Base-by-base conservation (phyloP, 202 grass and related monocot genomes). In the Panicum hallii region DNA sequence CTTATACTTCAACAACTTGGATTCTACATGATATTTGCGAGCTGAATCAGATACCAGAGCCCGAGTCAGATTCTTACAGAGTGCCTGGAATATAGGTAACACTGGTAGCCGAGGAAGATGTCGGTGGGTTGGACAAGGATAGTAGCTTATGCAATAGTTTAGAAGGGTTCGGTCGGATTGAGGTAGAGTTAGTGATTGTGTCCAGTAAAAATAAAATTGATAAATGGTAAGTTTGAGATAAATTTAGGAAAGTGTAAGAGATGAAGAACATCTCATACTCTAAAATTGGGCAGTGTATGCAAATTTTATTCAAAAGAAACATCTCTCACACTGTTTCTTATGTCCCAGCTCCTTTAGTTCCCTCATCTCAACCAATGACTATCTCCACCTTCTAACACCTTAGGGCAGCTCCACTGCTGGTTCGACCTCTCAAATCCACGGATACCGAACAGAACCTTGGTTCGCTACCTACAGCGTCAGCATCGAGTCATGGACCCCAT, bases 131-230 rank as follows among this genome's bases (percentile, higher is more conserved):
- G 70, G 70, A 73, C 47, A 52, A 26, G 13, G 30, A 55, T 9
- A 55, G 16, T 38, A 40, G 30, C 48, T 5, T 55, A 38, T 3
- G 19, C 32, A 56, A 57, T 11, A 75, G 30, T 75, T 41, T 57
- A 13, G 34, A 20, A 40, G 52, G 36, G 20, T 76, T 23, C 19
- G 40, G 36, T 57, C 47, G 11, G 11, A 49, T 49, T 49, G 4
- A 48, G 12, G 61, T 34, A 32, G 43, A 28, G 11, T 48, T 71
- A 46, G 26, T 48, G 23, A 49, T 9, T 28, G n/a, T 28, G 22
- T 47, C 43, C 68, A 30, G 43, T 70, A 70, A 70, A 70, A 70
- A 45, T 47, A 40, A 57, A 75, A 40, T 7, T 75, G 9, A 57
- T 57, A 42, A 5, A 56, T 56, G 17, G 20, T 74, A 74, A 54